Evolutionary conservation across 805 yeast species (phyloP).

Genomic region (Monosporozyma servazzii): DNA sequence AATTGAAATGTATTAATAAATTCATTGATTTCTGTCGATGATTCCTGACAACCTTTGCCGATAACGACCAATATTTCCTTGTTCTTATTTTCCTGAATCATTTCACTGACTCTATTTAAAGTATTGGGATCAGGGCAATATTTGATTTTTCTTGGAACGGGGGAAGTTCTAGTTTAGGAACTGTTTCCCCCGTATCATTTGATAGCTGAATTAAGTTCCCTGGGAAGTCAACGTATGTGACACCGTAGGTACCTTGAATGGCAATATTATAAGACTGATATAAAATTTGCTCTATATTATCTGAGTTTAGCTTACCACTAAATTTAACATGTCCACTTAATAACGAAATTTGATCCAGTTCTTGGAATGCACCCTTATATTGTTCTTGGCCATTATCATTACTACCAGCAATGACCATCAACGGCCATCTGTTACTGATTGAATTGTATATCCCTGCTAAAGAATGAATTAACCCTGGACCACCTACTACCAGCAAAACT

Average conservation of each 20-base stretch:
- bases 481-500: conserved; percentile 62
- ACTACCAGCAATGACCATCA: conserved; percentile 57
- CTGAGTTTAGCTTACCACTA: conserved; percentile 30
- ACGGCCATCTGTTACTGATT: conserved; percentile 53
- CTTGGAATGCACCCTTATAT: conserved; percentile 61
- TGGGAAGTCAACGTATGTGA: conserved; percentile 56
- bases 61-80: conserved; percentile 45
- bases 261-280: conserved; percentile 19
- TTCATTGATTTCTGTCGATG: conserved; percentile 31
- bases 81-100: conserved; percentile 28
- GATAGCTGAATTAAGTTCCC: conserved; percentile 41
- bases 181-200: conserved; percentile 5
- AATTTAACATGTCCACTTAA: conserved; percentile 43
- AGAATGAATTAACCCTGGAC: conserved; percentile 65
- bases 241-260: conserved; percentile 45
- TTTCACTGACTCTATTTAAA: conserved; percentile 27
- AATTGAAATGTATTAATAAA: conserved; percentile 37
- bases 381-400: conserved; percentile 37
- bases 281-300: conserved; percentile 12
- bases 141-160: conserved; percentile 7
- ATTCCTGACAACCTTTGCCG: conserved; percentile 59
- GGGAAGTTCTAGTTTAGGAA: neutral
- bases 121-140: conserved; percentile 12
- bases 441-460: conserved; percentile 60
- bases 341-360: conserved; percentile 52